Evolutionary conservation across 768 basidiomycete genomes (phyloP).

Genomic region (Psilocybe cyanescens): DNA sequence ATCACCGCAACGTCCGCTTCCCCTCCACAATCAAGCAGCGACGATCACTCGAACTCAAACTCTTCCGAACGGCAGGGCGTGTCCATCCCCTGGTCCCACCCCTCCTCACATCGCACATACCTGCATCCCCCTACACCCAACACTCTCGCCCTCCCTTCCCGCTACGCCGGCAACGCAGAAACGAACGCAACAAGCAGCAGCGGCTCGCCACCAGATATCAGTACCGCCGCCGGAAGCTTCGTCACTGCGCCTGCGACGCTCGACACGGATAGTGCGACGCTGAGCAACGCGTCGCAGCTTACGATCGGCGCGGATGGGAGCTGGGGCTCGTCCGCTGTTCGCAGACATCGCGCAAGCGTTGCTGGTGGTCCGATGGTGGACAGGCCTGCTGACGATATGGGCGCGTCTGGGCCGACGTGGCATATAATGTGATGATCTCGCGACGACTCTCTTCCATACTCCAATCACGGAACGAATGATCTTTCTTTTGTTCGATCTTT

Average conservation of each 20-base stretch:
- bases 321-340: neutral
- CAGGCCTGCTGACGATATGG: slow-evolving; percentile 24
- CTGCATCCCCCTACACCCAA: slow-evolving; percentile 25
- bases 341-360: neutral
- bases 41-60: slow-evolving; percentile 13
- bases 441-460: neutral
- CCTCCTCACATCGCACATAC: slow-evolving; percentile 10
- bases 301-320: slow-evolving; percentile 7
- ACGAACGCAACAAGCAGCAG: slow-evolving; percentile 20
- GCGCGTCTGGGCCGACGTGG: slow-evolving; percentile 22
- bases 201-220: slow-evolving; percentile 60
- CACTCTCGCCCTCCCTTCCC: slow-evolving; percentile 14
- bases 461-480: neutral
- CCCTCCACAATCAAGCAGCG: slow-evolving; percentile 13
- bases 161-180: slow-evolving; percentile 10
- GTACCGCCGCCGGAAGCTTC: slow-evolving; percentile 71
- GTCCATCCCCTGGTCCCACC: slow-evolving; percentile 27
- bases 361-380: slow-evolving; percentile 25
- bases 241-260: slow-evolving; percentile 68
- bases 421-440: slow-evolving; percentile 7
- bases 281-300: slow-evolving; percentile 10
- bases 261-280: slow-evolving; percentile 41
- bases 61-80: slow-evolving; percentile 24
- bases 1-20: slow-evolving; percentile 4
- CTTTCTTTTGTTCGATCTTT: neutral